Conservation (phyloP, 2,329 filamentous ascomycete genomes). For the Trichophyton rubrum region DNA sequence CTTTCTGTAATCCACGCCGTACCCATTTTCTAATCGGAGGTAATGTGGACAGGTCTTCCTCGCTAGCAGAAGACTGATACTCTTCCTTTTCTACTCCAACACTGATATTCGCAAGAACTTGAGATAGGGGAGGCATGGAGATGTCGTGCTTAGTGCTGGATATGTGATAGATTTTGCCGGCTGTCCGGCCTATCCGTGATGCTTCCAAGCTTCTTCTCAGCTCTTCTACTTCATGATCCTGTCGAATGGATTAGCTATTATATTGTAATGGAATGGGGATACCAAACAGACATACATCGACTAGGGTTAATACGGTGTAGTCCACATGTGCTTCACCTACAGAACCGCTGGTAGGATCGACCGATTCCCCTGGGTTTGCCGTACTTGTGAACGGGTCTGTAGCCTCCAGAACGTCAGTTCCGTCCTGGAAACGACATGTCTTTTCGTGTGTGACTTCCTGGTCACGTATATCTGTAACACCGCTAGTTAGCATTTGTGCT, state of each 20-base stretch:
- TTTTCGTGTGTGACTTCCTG: conserved; percentile 5
- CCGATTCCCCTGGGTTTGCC: conserved; percentile 17
- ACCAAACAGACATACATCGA: conserved; percentile 31
- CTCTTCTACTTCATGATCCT: conserved; percentile 39
- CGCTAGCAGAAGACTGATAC: not conserved
- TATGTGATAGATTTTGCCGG: not conserved
- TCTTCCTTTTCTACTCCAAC: not conserved
- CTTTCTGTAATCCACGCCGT: not conserved
- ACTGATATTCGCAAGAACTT: not conserved
- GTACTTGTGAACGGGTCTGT: not conserved
- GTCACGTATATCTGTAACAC: not conserved
- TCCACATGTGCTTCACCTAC: conserved; percentile 19
- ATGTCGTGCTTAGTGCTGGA: not conserved
- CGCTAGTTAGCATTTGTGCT: not conserved
- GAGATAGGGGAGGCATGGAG: not conserved
- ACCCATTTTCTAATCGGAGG: not conserved
- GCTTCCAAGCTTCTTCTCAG: conserved; percentile 45
- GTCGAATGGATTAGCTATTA: conserved; percentile 9
- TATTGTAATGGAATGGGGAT: not conserved
- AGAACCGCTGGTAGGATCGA: conserved; percentile 15
- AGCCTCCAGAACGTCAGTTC: not conserved
- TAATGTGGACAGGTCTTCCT: not conserved
- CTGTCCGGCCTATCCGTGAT: conserved; percentile 36
- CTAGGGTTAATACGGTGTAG: conserved; percentile 43
- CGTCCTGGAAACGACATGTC: conserved; percentile 17